A percentile compares a stretch with the other conserved stretches of the same genome.
Evolutionary conservation across 495 filamentous ascomycete species (phyloP).

Genomic region (Penicillium manginii): DNA sequence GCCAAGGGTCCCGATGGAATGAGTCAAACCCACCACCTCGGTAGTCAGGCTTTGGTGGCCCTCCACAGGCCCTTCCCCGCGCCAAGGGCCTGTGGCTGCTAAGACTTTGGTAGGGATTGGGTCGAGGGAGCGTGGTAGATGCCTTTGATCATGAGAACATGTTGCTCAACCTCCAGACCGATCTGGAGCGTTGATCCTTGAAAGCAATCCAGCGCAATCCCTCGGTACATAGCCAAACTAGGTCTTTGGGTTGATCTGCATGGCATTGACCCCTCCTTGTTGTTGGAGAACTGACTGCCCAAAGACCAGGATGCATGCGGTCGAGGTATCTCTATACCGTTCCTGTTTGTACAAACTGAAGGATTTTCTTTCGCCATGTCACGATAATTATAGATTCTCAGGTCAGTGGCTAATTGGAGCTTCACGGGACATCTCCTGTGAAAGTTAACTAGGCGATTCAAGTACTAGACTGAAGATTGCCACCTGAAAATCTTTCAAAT

Average conservation of each 20-base stretch:
- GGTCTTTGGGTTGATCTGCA: conserved; percentile 17
- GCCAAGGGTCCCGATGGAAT: conserved; percentile 8
- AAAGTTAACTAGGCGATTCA: background rate
- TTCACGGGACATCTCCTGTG: background rate
- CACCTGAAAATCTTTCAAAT: conserved; percentile 15
- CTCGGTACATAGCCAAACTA: background rate
- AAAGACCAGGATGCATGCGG: conserved; percentile 21
- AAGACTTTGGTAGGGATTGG: conserved; percentile 5
- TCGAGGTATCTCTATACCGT: background rate
- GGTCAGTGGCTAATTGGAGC: background rate
- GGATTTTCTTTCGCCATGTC: background rate
- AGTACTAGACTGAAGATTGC: conserved; percentile 10
- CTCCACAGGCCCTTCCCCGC: conserved; percentile 12
- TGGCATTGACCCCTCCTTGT: conserved; percentile 8
- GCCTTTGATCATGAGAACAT: conserved; percentile 11
- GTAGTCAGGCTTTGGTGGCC: background rate
- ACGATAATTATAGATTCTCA: background rate
- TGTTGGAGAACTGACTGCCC: conserved; percentile 11
- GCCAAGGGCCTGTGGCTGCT: conserved; percentile 4
- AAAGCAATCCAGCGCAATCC: background rate
- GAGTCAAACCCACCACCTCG: conserved; percentile 14
- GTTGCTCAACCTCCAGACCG: conserved; percentile 5
- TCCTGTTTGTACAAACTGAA: background rate
- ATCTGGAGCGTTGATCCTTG: conserved; percentile 5
- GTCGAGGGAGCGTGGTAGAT: background rate